Evolutionary conservation across 306 rosid genomes (phyloP).

Genomic region (Acacia confusa): DNA sequence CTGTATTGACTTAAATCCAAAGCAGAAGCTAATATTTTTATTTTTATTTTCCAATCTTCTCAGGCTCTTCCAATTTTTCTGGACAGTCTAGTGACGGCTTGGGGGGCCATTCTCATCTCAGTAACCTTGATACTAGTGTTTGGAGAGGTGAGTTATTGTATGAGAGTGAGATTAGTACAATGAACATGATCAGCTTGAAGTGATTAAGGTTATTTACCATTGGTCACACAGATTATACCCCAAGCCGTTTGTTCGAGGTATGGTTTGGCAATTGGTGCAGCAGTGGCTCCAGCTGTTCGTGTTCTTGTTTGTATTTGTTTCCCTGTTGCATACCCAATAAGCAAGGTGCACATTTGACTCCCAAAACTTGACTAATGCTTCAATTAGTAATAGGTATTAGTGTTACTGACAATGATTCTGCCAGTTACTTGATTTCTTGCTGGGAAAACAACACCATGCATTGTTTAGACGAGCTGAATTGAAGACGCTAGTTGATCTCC

Average conservation of each 20-base stretch:
- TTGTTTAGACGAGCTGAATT: constrained; percentile 96
- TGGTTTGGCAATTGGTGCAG: constrained; percentile 53
- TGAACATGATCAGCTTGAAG: neutral
- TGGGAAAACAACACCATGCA: constrained; percentile 83
- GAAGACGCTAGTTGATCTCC: constrained; percentile 83
- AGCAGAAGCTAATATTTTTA: neutral
- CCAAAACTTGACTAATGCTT: neutral
- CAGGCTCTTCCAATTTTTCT: constrained; percentile 55
- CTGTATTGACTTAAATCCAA: neutral
- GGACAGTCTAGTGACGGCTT: constrained; percentile 51
- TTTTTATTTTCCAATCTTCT: neutral
- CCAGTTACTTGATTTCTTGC: constrained; percentile 80
- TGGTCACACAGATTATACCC: constrained; percentile 41
- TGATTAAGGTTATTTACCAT: neutral
- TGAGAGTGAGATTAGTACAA: neutral
- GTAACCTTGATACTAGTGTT: constrained; percentile 50
- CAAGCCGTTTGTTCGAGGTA: constrained; percentile 50
- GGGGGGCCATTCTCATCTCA: constrained; percentile 54
- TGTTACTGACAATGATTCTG: constrained; percentile 31
- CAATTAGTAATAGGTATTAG: neutral
- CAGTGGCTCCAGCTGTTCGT: constrained; percentile 49
- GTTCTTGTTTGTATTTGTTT: constrained; percentile 50
- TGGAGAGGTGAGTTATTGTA: constrained; percentile 42
- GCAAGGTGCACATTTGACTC: constrained; percentile 36
- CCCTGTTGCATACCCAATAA: constrained; percentile 50